Evolutionary conservation across 2,329 filamentous ascomycete genomes (phyloP).

Genomic region (Cercospora janseana): DNA sequence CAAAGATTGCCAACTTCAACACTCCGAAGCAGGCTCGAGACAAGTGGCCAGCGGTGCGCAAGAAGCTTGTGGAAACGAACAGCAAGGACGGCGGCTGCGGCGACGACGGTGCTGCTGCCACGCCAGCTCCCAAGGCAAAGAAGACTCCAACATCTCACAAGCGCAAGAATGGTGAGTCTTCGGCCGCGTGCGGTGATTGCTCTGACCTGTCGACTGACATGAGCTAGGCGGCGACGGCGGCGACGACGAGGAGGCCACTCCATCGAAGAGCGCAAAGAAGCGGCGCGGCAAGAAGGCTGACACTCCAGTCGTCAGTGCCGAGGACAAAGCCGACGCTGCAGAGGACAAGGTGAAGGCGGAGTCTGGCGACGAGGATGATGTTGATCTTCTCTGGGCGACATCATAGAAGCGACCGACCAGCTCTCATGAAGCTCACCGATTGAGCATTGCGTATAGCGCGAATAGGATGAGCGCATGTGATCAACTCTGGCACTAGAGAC

Average conservation of each 20-base stretch:
- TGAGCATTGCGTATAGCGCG: too few relatives aligned
- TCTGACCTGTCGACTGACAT: neutral
- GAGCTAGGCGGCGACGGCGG: conserved; percentile 7
- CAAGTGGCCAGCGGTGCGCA: conserved; percentile 21
- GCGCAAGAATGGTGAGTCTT: conserved; percentile 18
- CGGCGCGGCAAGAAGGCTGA: conserved; percentile 8
- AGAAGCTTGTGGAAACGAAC: conserved; percentile 20
- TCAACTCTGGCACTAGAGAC: too few relatives aligned
- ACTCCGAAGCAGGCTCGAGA: conserved; percentile 29
- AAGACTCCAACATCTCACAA: conserved; percentile 12
- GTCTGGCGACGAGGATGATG: conserved; percentile 3
- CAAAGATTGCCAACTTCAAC: conserved; percentile 19
- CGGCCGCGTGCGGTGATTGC: neutral
- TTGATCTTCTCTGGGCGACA: neutral
- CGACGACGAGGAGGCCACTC: conserved; percentile 10
- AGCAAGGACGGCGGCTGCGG: conserved; percentile 2
- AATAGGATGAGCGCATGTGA: too few relatives aligned
- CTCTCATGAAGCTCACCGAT: too few relatives aligned
- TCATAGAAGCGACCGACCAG: neutral
- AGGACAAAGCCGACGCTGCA: neutral
- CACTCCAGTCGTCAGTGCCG: neutral
- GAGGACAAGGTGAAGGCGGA: neutral
- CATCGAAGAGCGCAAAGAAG: conserved; percentile 13
- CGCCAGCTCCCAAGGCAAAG: conserved; percentile 10
- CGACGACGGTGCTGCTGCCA: neutral